A percentile compares a stretch with the other conserved stretches of the same genome.
Evolutionary conservation across 306 rosid genomes (phyloP).

Genomic region (Dalbergia oliveri): DNA sequence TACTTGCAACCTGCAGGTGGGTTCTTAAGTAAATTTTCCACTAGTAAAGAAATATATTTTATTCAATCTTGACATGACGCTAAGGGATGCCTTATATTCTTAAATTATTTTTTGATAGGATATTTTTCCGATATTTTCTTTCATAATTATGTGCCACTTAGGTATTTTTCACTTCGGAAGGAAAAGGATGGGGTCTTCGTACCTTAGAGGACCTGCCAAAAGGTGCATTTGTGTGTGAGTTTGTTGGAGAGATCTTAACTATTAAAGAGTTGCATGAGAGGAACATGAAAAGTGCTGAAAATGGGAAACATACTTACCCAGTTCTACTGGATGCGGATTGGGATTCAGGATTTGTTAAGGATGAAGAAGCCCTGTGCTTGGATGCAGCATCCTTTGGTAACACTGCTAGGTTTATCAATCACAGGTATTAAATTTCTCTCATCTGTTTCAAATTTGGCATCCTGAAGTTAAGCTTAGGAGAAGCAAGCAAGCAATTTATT

Average conservation of each 20-base stretch:
- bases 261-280: conserved; percentile 68
- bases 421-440: conserved; percentile 66
- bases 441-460: conserved; percentile 27
- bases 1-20: conserved; percentile 81
- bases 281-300: conserved; percentile 55
- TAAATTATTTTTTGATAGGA: conserved; percentile 11
- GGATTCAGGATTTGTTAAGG: conserved; percentile 64
- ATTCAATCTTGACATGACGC: conserved; percentile 1
- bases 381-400: conserved; percentile 88
- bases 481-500: background rate
- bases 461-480: conserved; percentile 21
- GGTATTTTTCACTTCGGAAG: conserved; percentile 87
- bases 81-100: conserved; percentile 20
- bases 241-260: conserved; percentile 86
- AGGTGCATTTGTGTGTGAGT: conserved; percentile 96
- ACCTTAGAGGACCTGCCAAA: conserved; percentile 86
- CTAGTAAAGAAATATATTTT: conserved; percentile 3
- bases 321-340: conserved; percentile 80
- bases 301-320: conserved; percentile 57
- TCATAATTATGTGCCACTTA: conserved; percentile 45
- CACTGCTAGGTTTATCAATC: conserved; percentile 91
- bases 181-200: conserved; percentile 97
- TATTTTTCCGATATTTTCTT: conserved; percentile 15
- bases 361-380: conserved; percentile 80
- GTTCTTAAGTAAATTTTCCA: conserved; percentile 35